A percentile compares a stretch with the other conserved stretches of the same genome.
Evolutionary conservation across 257 asterid genomes (phyloP).

Genomic region (Schizonepeta tenuifolia): DNA sequence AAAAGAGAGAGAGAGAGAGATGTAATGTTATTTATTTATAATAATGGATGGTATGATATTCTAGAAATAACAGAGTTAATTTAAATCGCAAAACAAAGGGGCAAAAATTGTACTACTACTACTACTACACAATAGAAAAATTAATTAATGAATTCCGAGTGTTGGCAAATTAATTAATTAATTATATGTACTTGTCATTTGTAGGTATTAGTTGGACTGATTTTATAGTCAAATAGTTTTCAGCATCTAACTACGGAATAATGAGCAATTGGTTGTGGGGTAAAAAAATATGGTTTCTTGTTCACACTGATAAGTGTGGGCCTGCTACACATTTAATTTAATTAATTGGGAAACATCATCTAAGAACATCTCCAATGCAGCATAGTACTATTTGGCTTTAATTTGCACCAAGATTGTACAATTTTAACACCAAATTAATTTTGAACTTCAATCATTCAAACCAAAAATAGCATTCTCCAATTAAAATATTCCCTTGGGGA

Average conservation of each 20-base stretch:
- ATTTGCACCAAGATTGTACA: neutral
- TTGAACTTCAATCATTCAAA: too few species aligned
- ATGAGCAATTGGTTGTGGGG: slow-evolving; percentile 27
- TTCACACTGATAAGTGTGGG: slow-evolving; percentile 26
- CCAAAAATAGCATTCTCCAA: too few species aligned
- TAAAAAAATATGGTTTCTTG: slow-evolving; percentile 27
- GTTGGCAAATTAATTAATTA: too few species aligned
- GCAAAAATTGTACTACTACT: neutral
- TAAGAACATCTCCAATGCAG: neutral
- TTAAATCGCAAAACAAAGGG: neutral
- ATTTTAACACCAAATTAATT: too few species aligned
- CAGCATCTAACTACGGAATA: slow-evolving; percentile 12
- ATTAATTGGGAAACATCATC: neutral
- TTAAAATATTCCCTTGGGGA: too few species aligned
- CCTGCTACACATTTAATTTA: neutral
- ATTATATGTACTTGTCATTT: slow-evolving; percentile 36
- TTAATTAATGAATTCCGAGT: too few species aligned
- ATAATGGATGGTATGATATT: neutral
- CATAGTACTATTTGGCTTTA: neutral
- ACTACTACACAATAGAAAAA: neutral
- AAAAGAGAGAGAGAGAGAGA: too few species aligned
- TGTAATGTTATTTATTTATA: neutral
- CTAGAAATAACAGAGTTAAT: neutral
- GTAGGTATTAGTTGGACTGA: slow-evolving; percentile 36
- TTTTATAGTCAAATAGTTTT: slow-evolving; percentile 17